Percentiles rank a stretch among this genome's conserved stretches.
phyloP scores from a whole-genome alignment of 2,329 filamentous ascomycete genomes.

The Atkinsonella texensis region DNA sequence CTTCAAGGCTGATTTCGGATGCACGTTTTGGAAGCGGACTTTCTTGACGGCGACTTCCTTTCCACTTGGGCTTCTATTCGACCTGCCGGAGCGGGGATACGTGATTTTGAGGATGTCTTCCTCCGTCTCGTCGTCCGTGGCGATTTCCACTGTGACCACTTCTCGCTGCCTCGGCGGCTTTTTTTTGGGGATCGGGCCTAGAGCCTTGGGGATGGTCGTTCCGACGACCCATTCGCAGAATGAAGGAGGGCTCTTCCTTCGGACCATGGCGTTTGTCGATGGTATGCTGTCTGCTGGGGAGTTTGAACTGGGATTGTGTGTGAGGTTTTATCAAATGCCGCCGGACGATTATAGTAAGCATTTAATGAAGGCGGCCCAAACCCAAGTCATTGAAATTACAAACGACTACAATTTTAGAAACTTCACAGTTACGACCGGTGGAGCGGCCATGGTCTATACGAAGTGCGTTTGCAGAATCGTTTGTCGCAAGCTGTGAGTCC shows the following conservation, averaged over 20 bases:
- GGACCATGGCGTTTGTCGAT: background rate
- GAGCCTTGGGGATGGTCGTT: conserved; percentile 20
- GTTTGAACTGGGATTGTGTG: background rate
- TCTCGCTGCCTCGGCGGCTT: conserved; percentile 16
- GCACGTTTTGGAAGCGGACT: conserved; percentile 28
- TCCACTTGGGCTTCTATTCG: conserved; percentile 1
- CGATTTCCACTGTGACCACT: conserved; percentile 28
- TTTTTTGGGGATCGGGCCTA: conserved; percentile 16
- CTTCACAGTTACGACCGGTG: too few relatives aligned
- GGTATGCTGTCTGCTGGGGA: background rate
- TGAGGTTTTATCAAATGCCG: too few relatives aligned
- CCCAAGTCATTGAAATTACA: too few relatives aligned
- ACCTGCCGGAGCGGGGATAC: conserved; percentile 29
- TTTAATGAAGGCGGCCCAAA: too few relatives aligned
- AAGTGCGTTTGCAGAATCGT: too few relatives aligned
- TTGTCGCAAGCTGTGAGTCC: too few relatives aligned
- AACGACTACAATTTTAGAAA: too few relatives aligned
- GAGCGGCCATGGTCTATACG: too few relatives aligned
- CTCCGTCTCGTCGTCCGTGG: conserved; percentile 40
- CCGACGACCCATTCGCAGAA: conserved; percentile 31
- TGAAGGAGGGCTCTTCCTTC: background rate
- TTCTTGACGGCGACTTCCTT: conserved; percentile 21
- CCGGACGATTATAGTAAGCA: too few relatives aligned
- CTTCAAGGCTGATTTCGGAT: conserved; percentile 27
- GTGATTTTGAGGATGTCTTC: conserved; percentile 36